A percentile compares a stretch with the other conserved stretches of the same genome.
Conservation (phyloP, 768 basidiomycete species). For the Tricholoma sp. region DNA sequence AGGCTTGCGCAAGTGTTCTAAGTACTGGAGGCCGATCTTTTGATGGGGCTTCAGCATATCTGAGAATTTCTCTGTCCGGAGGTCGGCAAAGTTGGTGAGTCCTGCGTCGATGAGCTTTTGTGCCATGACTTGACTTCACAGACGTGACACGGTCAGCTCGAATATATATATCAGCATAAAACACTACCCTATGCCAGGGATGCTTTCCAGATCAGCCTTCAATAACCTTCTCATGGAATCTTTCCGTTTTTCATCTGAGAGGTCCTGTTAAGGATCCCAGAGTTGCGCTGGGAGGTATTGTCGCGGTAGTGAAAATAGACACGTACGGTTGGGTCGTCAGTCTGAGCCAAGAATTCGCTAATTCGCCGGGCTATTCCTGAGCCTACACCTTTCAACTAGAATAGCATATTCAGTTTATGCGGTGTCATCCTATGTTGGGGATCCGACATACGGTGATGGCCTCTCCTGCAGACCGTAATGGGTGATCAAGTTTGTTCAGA, state of each 20-base stretch:
- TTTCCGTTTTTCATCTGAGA: neutral
- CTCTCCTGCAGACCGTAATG: slow-evolving; percentile 40
- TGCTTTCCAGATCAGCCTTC: slow-evolving; percentile 3
- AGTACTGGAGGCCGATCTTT: slow-evolving; percentile 34
- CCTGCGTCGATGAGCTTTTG: slow-evolving; percentile 46
- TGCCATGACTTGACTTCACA: slow-evolving; percentile 29
- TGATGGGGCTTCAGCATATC: slow-evolving; percentile 33
- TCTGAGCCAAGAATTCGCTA: slow-evolving; percentile 26
- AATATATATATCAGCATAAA: neutral
- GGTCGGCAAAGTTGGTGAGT: slow-evolving; percentile 36
- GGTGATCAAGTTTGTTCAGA: slow-evolving; percentile 33
- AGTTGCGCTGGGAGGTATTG: neutral
- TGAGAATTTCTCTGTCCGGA: slow-evolving; percentile 33
- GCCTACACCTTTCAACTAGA: slow-evolving; percentile 24
- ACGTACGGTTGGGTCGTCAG: slow-evolving; percentile 29
- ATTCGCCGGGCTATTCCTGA: slow-evolving; percentile 36
- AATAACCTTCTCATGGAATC: neutral
- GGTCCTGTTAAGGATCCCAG: neutral
- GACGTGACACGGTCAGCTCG: neutral
- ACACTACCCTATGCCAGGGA: slow-evolving; percentile 2
- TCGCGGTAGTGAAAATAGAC: neutral
- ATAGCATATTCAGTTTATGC: neutral
- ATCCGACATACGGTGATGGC: neutral
- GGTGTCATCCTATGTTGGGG: neutral
- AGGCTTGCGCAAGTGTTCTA: slow-evolving; percentile 29